Base-by-base conservation (phyloP, 257 asterid species). In the Solanum gracilifrons region DNA sequence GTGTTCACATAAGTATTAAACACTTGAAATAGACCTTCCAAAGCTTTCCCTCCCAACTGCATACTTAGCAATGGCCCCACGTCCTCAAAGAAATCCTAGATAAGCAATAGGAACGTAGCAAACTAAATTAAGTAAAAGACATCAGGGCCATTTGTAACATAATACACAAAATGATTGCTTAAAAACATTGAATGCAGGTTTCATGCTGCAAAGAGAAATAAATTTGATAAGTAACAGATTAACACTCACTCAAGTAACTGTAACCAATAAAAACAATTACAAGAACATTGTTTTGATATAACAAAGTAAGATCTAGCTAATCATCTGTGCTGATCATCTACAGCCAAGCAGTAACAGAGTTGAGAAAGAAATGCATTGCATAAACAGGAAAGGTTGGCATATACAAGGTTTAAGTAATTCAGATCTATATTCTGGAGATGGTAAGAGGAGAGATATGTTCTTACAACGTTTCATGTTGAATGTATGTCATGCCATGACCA, bases 41-140 rank as follows among this genome's bases (percentile, higher is more conserved):
- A 87, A 27, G 98, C 94, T 93, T 92, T 95, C 85, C 97, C 95
- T 15, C 98, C 99, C 85, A 97, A 93, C 87, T 97, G 99, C 98
- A 97, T 92, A 82, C 99, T 97, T 88, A 95, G 91, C 80, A 97
- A 92, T 87, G 99, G 99, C 25, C 98, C 99, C 29, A 95, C 99
- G 82, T 97, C 99, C 93, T 95, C 99, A 85, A 97, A 95, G 90
- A 97, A 97, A 84, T 97, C 99, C 99, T 97, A 95, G 89, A 90
- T 41, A 88, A 82, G 73, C 66, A 90, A 85, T 55, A 79, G 32
- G 46, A 55, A 39, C 82, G 80, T 83, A 51, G 82, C 43, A 39
- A 43, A 41, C 31, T 25, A 72, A 39, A 41, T 39, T 7, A 80
- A 80, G 68, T 43, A 29, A 80, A 79, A 16, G 41, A 80, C 68